Evolutionary conservation across 2,329 filamentous ascomycete genomes (phyloP), one percentile per base, ranked within the genome.

Genomic region (Penicillium glabrum): DNA sequence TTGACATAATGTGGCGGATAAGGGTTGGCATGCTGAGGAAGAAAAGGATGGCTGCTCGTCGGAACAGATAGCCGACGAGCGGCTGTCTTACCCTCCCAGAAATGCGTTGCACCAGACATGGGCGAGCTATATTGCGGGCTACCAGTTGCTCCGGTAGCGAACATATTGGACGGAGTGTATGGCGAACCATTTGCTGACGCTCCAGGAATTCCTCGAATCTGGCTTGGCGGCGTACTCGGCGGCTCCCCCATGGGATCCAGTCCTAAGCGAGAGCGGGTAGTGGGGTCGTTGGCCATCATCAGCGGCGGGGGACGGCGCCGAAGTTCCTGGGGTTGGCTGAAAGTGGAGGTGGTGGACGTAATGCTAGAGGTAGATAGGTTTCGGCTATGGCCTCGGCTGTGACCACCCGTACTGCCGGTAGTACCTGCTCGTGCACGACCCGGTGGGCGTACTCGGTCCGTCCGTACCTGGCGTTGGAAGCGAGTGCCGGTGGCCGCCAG

Each of bases 311-410:
- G 93, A 26, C 90, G 84, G 57, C 89, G 85, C 49, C 91, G 85
- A 39, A 83, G 74, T 56, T 91, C 89, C 45, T 82, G 73, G 14
- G 75, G 79, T n/a, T 83, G 77, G 61, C 83, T 87, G 57, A 88
- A 88, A 48, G 81, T 87, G 1, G 90, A 92, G 53, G 86, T 78
- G 7, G 88, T 87, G 1, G 91, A 93, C 26, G 86, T 82, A 65
- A 97, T 91, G 72, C 91, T 96, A 0, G 93, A 96, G 2, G 91
- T 86, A 0, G 93, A 97, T 3, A 96, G 78, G 72, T 96, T 96
- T 54, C 86, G 80, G 65, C 88, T 90, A 72, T 97, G 93, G 1
- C 92, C 91, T 57, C 92, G 83, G 58, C 82, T 83, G 31, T 89
- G 88, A 7, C 86, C 84, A 19, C 85, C 84, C 60, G 88, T 83